phyloP scores from a whole-genome alignment of 306 rosid genomes.

The Trifolium dubium region DNA sequence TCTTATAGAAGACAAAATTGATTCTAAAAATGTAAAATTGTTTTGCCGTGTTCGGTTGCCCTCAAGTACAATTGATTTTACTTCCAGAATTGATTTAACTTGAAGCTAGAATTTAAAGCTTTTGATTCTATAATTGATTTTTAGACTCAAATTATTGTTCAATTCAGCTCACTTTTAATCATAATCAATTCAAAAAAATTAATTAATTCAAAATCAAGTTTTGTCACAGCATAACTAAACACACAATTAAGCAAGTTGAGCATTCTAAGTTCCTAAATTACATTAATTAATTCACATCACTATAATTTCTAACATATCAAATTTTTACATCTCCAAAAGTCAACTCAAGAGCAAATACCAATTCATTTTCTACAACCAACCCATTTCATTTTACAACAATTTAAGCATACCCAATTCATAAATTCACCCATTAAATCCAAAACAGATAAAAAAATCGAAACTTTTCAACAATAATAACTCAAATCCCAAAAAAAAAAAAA shows the following conservation, averaged over 20 bases:
- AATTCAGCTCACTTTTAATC: neutral
- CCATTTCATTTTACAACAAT: constrained; percentile 3
- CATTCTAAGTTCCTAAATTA: constrained; percentile 33
- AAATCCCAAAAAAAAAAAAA: neutral
- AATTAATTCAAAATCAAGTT: neutral
- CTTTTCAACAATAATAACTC: neutral
- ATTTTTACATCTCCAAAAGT: constrained; percentile 23
- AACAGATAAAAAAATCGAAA: constrained; percentile 32
- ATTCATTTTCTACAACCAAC: constrained; percentile 19
- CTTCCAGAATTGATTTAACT: neutral
- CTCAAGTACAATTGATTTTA: neutral
- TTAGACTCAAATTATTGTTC: neutral
- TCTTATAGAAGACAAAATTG: neutral
- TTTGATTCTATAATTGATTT: neutral
- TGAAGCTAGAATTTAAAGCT: neutral
- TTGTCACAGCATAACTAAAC: neutral
- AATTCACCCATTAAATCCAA: neutral
- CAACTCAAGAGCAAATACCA: constrained; percentile 39
- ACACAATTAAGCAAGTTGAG: constrained; percentile 37
- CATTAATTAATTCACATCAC: constrained; percentile 32
- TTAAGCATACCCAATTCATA: neutral
- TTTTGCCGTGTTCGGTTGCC: neutral
- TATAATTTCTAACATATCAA: constrained; percentile 11
- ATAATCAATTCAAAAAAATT: neutral
- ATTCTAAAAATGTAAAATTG: too few relatives aligned